Evolutionary conservation across 1,284 basidiomycete species (phyloP).

Genomic region (Leucoagaricus sp.): DNA sequence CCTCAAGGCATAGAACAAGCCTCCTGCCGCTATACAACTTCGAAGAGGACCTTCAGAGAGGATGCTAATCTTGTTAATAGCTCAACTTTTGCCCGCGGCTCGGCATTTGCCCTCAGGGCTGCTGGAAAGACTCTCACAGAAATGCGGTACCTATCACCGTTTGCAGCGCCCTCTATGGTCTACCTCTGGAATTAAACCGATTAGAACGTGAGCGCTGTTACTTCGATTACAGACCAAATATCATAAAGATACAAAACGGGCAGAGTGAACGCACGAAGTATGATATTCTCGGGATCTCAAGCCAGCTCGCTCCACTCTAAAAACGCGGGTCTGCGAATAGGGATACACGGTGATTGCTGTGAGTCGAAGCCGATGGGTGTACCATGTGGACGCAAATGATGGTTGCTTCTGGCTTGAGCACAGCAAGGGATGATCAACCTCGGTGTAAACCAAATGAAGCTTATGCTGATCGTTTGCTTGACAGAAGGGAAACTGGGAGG

Average conservation of each 20-base stretch:
- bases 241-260: not conserved
- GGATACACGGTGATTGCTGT: not conserved
- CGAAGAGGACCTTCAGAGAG: too few species aligned
- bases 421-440: not conserved
- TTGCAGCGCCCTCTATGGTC: too few species aligned
- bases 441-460: not conserved
- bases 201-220: not conserved
- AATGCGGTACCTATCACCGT: too few species aligned
- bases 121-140: too few species aligned
- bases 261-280: not conserved
- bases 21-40: too few species aligned
- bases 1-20: too few species aligned
- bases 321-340: constrained; percentile 6
- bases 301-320: not conserved
- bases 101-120: not conserved
- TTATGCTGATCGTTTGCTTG: not conserved
- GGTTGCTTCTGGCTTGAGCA: constrained; percentile 11
- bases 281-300: constrained; percentile 4
- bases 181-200: not conserved
- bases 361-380: not conserved
- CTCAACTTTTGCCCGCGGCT: not conserved
- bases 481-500: too few species aligned
- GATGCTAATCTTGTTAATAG: not conserved
- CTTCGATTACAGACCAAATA: not conserved
- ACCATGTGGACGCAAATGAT: constrained; percentile 8